Conservation (phyloP, 495 filamentous ascomycete genomes). For the Penicillium diatomitis region DNA sequence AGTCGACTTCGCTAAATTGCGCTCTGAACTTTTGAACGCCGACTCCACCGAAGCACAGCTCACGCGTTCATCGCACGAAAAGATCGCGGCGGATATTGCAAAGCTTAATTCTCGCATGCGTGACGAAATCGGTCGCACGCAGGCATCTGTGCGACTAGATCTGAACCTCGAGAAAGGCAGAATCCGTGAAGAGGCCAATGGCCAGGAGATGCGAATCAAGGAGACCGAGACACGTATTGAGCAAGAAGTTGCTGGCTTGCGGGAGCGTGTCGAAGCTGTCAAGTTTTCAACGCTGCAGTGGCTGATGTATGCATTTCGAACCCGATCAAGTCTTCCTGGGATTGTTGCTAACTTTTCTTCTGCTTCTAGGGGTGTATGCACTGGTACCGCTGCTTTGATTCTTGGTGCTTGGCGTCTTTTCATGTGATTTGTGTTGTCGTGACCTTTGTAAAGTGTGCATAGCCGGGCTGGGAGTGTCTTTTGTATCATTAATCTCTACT, state of each 20-base stretch:
- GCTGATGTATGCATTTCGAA: conserved; percentile 57
- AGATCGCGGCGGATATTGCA: conserved; percentile 85
- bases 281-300: conserved; percentile 98
- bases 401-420: conserved; percentile 94
- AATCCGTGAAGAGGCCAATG: conserved; percentile 92
- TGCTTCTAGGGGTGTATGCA: conserved; percentile 71
- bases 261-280: conserved; percentile 89
- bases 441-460: conserved; percentile 9
- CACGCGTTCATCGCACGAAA: conserved; percentile 84
- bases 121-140: conserved; percentile 89
- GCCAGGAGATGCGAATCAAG: conserved; percentile 96
- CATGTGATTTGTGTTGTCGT: conserved; percentile 30
- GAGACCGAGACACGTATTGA: conserved; percentile 98
- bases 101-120: conserved; percentile 81
- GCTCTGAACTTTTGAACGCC: conserved; percentile 81
- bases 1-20: conserved; percentile 98
- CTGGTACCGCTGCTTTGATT: conserved; percentile 83
- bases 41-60: conserved; percentile 85
- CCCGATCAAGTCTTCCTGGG: background rate
- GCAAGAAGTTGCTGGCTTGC: conserved; percentile 85
- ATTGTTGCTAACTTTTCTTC: conserved; percentile 17
- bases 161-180: conserved; percentile 94
- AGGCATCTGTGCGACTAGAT: conserved; percentile 84
- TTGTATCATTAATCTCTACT: conserved; percentile 11
- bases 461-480: conserved; percentile 8